Evolutionary conservation across 495 filamentous ascomycete genomes (phyloP).

Genomic region (Penicillium turbatum): DNA sequence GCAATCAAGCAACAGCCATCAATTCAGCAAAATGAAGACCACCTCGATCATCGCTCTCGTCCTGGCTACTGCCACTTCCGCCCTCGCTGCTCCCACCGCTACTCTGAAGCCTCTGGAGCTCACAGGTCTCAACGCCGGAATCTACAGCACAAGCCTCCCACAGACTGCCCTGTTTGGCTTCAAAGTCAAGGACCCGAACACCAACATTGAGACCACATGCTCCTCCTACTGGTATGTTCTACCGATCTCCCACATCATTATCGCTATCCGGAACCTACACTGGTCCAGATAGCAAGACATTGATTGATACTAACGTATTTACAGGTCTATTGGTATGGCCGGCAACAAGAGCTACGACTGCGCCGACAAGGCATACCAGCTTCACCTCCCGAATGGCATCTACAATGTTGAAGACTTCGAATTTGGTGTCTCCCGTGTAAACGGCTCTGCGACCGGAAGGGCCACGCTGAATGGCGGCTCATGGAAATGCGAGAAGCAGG

Average conservation of each 20-base stretch:
- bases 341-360: constrained; percentile 14
- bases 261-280: no score
- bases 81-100: constrained; percentile 9
- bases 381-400: constrained; percentile 18
- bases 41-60: constrained; percentile 8
- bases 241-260: background rate
- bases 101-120: constrained; percentile 9
- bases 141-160: constrained; percentile 8
- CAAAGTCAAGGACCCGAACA: constrained; percentile 21
- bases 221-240: constrained; percentile 14
- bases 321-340: constrained; percentile 13
- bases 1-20: background rate
- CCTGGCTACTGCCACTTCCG: constrained; percentile 10
- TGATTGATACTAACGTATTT: background rate
- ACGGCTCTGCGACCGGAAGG: constrained; percentile 4
- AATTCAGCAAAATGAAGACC: constrained; percentile 18
- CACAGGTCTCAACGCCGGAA: constrained; percentile 3
- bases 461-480: background rate
- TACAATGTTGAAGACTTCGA: constrained; percentile 16
- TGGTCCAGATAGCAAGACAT: background rate
- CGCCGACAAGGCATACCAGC: constrained; percentile 11
- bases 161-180: constrained; percentile 5
- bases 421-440: constrained; percentile 8
- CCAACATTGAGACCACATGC: constrained; percentile 7
- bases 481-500: constrained; percentile 13